A percentile compares a stretch with the other conserved stretches of the same genome.
These are phyloP conservation scores for Nigrospora osmanthi DNA, from an alignment of 2,329 filamentous ascomycete genomes.

Conservation along the genomic window DNA sequence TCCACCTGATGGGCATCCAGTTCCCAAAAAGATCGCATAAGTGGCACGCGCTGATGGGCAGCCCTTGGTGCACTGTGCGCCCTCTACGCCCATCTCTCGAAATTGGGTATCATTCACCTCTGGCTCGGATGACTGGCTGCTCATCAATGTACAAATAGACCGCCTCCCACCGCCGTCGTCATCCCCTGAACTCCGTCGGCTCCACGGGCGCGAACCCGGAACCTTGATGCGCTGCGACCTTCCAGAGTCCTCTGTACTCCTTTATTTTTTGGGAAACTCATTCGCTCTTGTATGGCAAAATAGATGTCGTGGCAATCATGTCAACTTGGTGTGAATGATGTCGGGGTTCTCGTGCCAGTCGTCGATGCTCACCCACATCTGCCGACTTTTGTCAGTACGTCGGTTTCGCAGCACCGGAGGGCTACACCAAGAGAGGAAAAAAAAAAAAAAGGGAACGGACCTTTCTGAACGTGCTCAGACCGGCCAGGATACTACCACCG, in stretches of 20 bases:
- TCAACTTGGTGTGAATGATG: constrained; percentile 97
- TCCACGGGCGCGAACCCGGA: no score
- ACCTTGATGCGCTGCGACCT: no score
- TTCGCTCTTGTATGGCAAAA: no score
- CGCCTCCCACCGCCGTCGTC: no score
- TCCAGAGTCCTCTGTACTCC: no score
- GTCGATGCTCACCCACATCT: constrained; percentile 99
- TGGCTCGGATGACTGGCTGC: neutral
- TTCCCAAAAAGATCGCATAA: no score
- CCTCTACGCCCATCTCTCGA: neutral
- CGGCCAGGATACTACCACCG: constrained; percentile 92
- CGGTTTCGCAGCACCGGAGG: constrained; percentile 7
- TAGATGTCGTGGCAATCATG: constrained; percentile 37
- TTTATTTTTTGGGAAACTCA: no score
- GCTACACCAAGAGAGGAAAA: constrained; percentile 6
- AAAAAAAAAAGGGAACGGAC: constrained; percentile 37
- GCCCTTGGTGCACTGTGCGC: neutral
- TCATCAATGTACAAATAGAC: constrained; percentile 1
- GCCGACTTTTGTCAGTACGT: constrained; percentile 7
- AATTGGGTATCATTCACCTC: constrained; percentile 3
- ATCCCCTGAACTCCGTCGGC: no score
- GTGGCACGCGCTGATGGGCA: neutral
- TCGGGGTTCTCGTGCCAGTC: constrained; percentile 99
- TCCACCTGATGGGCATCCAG: no score
- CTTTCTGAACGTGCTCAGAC: constrained; percentile 97